Evolutionary conservation across 164 flowering plant species (phyloP).

Genomic region (Amborella trichopoda): DNA sequence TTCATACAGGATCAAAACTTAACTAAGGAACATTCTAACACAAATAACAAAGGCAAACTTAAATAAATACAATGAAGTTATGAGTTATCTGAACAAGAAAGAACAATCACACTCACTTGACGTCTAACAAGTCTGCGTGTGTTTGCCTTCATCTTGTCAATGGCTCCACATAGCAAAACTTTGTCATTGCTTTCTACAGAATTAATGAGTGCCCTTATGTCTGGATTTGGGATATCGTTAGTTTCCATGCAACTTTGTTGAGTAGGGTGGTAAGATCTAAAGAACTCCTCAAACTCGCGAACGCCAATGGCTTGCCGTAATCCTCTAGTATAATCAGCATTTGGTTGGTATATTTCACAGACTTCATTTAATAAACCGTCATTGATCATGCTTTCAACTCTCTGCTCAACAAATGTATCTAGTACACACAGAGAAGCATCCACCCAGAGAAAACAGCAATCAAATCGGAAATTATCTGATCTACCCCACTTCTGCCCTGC

Average conservation of each 20-base stretch:
- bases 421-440: conserved; percentile 70
- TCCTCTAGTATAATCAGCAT: conserved; percentile 75
- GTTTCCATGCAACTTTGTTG: neutral
- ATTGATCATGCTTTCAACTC: conserved; percentile 75
- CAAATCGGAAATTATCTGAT: conserved; percentile 50
- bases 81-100: too few species aligned
- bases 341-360: conserved; percentile 36
- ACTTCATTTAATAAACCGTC: conserved; percentile 87
- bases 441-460: conserved; percentile 84
- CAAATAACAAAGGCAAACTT: too few species aligned
- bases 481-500: conserved; percentile 98
- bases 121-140: conserved; percentile 87
- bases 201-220: conserved; percentile 19
- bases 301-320: conserved; percentile 88
- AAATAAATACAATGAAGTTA: too few species aligned
- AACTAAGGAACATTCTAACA: too few species aligned
- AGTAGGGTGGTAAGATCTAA: conserved; percentile 18
- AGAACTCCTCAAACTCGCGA: conserved; percentile 71
- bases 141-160: conserved; percentile 57
- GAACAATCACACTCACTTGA: conserved; percentile 39
- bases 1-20: too few species aligned
- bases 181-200: conserved; percentile 11
- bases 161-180: conserved; percentile 42
- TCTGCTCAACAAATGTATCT: conserved; percentile 57
- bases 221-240: conserved; percentile 15